These are phyloP conservation scores for Boletus reticulatus DNA, from an alignment of 768 basidiomycete genomes.

Conservation along the genomic window DNA sequence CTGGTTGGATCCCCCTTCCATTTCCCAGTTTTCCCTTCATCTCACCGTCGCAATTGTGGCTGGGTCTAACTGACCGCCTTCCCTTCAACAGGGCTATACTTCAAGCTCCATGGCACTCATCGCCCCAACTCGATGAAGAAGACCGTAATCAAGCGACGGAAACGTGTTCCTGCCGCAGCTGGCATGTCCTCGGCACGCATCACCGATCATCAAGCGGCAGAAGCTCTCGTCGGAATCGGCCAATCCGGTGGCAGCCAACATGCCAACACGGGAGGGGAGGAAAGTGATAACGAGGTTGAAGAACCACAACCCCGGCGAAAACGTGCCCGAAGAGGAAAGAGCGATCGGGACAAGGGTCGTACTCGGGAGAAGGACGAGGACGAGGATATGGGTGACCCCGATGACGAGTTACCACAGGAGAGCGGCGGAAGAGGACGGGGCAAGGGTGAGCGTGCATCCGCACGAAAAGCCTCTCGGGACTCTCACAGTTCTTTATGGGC, in stretches of 20 bases:
- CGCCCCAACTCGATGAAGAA: constrained; percentile 99
- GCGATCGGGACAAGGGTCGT: constrained; percentile 37
- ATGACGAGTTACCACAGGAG: constrained; percentile 33
- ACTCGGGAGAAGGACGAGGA: constrained; percentile 42
- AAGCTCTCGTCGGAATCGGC: constrained; percentile 83
- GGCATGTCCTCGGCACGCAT: constrained; percentile 47
- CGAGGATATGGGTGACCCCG: constrained; percentile 48
- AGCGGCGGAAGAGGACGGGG: constrained; percentile 30
- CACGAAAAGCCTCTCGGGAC: constrained; percentile 35
- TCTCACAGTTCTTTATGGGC: constrained; percentile 32
- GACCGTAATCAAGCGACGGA: constrained; percentile 96
- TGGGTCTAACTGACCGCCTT: constrained; percentile 14
- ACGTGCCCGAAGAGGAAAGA: constrained; percentile 44
- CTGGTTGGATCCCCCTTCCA: not conserved
- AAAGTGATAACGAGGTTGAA: constrained; percentile 39
- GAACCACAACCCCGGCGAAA: constrained; percentile 59
- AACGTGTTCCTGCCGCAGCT: constrained; percentile 89
- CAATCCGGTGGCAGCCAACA: constrained; percentile 41
- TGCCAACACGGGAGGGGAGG: constrained; percentile 36
- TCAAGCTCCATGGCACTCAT: constrained; percentile 96
- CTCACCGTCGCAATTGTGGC: not conserved
- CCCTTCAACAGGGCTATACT: constrained; percentile 77
- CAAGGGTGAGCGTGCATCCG: constrained; percentile 38
- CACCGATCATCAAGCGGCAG: constrained; percentile 86
- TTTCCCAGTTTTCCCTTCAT: not conserved